phyloP scores from a whole-genome alignment of 441 rosid species.

The Brassica hybrid region DNA sequence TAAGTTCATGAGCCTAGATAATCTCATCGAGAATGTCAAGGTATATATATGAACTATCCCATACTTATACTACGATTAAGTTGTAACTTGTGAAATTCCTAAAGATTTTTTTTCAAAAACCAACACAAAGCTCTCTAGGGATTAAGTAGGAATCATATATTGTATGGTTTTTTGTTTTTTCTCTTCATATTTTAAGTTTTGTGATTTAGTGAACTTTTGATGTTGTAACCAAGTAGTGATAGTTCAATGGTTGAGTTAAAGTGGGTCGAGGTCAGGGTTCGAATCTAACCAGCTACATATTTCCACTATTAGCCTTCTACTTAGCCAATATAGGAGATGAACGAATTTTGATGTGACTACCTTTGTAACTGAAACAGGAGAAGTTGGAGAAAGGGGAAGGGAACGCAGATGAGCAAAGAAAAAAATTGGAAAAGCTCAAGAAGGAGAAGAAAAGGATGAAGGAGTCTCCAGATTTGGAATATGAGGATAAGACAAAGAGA shows the following conservation, averaged over 20 bases:
- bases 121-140: too few relatives aligned
- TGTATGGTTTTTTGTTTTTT: background rate
- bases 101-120: too few relatives aligned
- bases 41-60: slow-evolving; percentile 30
- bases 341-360: background rate
- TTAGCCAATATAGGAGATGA: background rate
- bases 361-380: slow-evolving; percentile 38
- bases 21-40: slow-evolving; percentile 59
- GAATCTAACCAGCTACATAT: background rate
- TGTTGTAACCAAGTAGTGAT: background rate
- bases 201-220: background rate
- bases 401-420: slow-evolving; percentile 42
- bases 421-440: slow-evolving; percentile 55
- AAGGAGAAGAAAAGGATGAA: slow-evolving; percentile 58
- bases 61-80: background rate
- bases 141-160: background rate
- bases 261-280: background rate
- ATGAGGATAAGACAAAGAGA: slow-evolving; percentile 58
- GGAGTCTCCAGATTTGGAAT: slow-evolving; percentile 58
- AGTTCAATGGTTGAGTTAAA: background rate
- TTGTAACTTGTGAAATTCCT: background rate
- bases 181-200: background rate
- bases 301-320: background rate
- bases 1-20: slow-evolving; percentile 63
- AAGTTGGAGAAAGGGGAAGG: slow-evolving; percentile 45